These are phyloP conservation scores for Tremella fuciformis DNA, from an alignment of 768 basidiomycete species.

Conservation along the genomic window DNA sequence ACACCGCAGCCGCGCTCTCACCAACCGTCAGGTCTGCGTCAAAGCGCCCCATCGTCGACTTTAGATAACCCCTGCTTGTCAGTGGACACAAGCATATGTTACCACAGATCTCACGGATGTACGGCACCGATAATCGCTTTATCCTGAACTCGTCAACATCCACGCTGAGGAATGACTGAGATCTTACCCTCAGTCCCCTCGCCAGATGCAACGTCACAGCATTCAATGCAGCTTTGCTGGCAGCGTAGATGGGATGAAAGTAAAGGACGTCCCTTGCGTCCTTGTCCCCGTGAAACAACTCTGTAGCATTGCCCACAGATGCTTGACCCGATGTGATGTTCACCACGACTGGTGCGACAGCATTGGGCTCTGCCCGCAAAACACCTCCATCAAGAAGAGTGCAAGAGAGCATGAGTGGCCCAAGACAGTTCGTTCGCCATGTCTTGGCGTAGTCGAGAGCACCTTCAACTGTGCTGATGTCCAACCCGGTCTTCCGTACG, in stretches of 20 bases:
- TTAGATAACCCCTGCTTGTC: slow-evolving; percentile 14
- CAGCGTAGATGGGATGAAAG: slow-evolving; percentile 20
- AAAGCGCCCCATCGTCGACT: slow-evolving; percentile 13
- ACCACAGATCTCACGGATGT: slow-evolving; percentile 7
- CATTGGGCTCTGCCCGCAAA: not conserved
- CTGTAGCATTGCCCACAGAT: slow-evolving; percentile 13
- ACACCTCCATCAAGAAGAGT: slow-evolving; percentile 15
- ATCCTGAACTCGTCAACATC: slow-evolving; percentile 2
- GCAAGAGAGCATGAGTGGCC: slow-evolving; percentile 15
- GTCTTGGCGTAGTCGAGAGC: slow-evolving; percentile 15
- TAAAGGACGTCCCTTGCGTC: slow-evolving; percentile 17
- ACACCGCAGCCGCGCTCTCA: slow-evolving; percentile 16
- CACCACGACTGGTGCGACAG: slow-evolving; percentile 9
- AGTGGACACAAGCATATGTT: not conserved
- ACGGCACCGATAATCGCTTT: slow-evolving; percentile 11
- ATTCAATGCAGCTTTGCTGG: slow-evolving; percentile 18
- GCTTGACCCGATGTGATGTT: slow-evolving; percentile 18
- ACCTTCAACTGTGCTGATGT: slow-evolving; percentile 10
- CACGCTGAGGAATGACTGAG: not conserved
- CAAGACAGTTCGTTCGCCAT: slow-evolving; percentile 12
- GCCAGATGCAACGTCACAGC: slow-evolving; percentile 21
- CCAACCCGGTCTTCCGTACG: slow-evolving; percentile 1
- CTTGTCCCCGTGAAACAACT: slow-evolving; percentile 13
- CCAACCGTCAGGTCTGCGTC: slow-evolving; percentile 16
- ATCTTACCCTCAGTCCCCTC: slow-evolving; percentile 14